Conservation (phyloP, 116 monocot species). For the Thalassia testudinum region DNA sequence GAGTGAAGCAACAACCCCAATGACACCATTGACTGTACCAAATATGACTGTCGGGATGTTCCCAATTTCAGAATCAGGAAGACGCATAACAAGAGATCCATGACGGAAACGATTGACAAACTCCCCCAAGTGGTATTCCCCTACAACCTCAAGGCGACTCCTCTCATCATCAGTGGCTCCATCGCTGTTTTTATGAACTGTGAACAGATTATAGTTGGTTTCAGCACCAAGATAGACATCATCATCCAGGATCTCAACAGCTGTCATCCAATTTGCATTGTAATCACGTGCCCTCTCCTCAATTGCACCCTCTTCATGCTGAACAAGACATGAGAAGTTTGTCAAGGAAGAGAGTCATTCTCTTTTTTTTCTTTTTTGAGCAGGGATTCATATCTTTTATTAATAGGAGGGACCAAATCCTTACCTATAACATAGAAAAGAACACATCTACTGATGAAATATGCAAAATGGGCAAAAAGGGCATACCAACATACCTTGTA, state of each 20-base stretch:
- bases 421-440: too few relatives aligned
- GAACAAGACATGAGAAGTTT: too few relatives aligned
- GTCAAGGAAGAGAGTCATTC: too few relatives aligned
- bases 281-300: slow-evolving; percentile 88
- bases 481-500: slow-evolving; percentile 57
- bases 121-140: slow-evolving; percentile 94
- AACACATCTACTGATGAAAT: too few relatives aligned
- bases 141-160: slow-evolving; percentile 84
- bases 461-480: too few relatives aligned
- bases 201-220: slow-evolving; percentile 95
- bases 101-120: slow-evolving; percentile 89
- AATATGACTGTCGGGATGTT: slow-evolving; percentile 79
- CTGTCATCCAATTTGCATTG: slow-evolving; percentile 97
- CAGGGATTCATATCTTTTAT: too few relatives aligned
- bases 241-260: slow-evolving; percentile 86
- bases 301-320: slow-evolving; percentile 96
- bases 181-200: slow-evolving; percentile 79
- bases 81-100: slow-evolving; percentile 94
- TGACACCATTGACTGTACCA: slow-evolving; percentile 93
- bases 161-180: slow-evolving; percentile 93
- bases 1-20: slow-evolving; percentile 80
- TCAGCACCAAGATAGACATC: slow-evolving; percentile 89
- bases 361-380: too few relatives aligned
- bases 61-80: slow-evolving; percentile 88
- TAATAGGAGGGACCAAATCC: too few relatives aligned